Base-by-base conservation (phyloP, 1,139 yeast genomes). In the Kluyveromyces marxianus region DNA sequence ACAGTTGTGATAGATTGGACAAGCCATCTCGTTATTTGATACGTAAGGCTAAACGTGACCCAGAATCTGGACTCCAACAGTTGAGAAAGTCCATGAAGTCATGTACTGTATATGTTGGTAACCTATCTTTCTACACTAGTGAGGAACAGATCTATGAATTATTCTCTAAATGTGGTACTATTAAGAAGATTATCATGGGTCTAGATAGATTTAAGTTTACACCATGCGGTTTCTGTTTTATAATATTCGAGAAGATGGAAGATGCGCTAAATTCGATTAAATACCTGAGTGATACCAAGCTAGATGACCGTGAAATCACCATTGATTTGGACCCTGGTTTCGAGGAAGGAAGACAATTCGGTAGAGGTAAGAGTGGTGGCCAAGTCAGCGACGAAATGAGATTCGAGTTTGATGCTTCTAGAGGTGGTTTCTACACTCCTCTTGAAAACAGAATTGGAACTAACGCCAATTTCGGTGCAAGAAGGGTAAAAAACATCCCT, bases 171-270 rank as follows among this genome's bases (percentile, higher is more conserved):
- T 79, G 86, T 60, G 98, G 97, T 1, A 69, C 76, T 8, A 81
- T 90, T 34, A 79, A 79, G 51, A 73, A 84, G 56, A 85, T 89
- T 39, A 80, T 90, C 48, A 90, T 92, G 97, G 98, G 98, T 0
- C 74, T 90, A 44, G 97, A 90, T 61, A 75, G 96, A 51, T 82
- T 82, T 60, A 83, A 84, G 54, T 79, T 82, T 58, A 88, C 96
- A 0, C 97, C 97, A 0, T 89, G 97, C 62, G 97, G 97, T 31
- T 92, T 92, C 66, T 89, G 97, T 61, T 90, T 90, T 65, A 89
- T 90, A 32, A 83, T 87, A 40, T 92, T 81, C 63, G 74, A 74
- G 46, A 66, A 71, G 8, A 81, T 81, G 46, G 73, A 74, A 41
- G 89, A 86, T 43, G 88, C 96, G 0, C 69, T 88, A 39, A 79